Conservation (phyloP, 1,284 basidiomycete genomes). For the Ustilago curta region DNA sequence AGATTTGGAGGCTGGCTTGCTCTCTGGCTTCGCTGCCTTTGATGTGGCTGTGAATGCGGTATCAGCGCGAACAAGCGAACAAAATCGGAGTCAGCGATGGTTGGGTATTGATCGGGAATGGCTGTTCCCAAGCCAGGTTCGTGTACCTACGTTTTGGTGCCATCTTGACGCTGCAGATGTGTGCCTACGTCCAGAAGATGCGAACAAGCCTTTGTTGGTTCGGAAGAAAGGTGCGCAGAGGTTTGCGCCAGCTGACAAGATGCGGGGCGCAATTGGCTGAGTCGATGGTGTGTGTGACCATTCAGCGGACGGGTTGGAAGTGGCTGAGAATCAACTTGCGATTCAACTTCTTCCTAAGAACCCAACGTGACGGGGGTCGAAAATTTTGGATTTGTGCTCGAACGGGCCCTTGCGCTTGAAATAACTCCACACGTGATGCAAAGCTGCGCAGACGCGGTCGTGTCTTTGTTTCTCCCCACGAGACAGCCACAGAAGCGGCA, state of each 20-base stretch:
- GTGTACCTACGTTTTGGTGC: slow-evolving; percentile 28
- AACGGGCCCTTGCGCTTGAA: too few species aligned
- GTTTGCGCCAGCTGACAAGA: too few species aligned
- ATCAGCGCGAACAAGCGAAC: not conserved
- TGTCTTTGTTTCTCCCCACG: slow-evolving; percentile 6
- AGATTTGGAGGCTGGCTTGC: slow-evolving; percentile 21
- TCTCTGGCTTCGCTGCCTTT: slow-evolving; percentile 29
- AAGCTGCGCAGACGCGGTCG: slow-evolving; percentile 12
- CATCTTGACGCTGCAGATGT: slow-evolving; percentile 15
- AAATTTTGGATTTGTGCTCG: slow-evolving; percentile 18
- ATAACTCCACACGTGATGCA: slow-evolving; percentile 43
- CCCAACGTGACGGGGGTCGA: not conserved
- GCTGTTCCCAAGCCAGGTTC: not conserved
- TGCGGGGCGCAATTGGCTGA: too few species aligned
- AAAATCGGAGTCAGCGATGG: slow-evolving; percentile 12
- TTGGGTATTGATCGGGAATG: not conserved
- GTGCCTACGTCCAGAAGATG: not conserved
- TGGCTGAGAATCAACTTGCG: slow-evolving; percentile 20
- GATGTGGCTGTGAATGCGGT: slow-evolving; percentile 12
- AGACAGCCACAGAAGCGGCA: slow-evolving; percentile 1
- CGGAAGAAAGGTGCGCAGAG: not conserved
- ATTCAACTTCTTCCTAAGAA: slow-evolving; percentile 36
- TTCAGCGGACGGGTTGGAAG: not conserved
- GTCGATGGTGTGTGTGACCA: not conserved
- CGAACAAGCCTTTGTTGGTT: not conserved